Percentiles rank a stretch among this genome's conserved stretches.
Evolutionary conservation across 306 rosid genomes (phyloP).

Genomic region (Dryas alaskensis): DNA sequence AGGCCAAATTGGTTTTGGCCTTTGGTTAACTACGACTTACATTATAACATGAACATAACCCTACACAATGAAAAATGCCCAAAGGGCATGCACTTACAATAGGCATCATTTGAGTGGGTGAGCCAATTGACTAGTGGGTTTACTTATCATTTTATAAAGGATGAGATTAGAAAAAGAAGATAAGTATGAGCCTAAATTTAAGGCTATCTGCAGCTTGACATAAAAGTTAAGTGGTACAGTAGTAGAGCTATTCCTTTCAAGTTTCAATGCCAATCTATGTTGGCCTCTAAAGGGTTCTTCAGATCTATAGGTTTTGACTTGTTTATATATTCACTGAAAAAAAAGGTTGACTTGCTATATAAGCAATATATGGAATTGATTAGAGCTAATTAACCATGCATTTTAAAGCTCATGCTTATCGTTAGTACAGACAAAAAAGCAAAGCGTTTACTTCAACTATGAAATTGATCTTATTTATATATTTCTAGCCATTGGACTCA

Average conservation of each 20-base stretch:
- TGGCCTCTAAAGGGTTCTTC: not conserved
- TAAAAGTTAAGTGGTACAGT: not conserved
- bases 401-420: not conserved
- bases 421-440: not conserved
- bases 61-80: not conserved
- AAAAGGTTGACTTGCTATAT: not conserved
- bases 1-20: conserved; percentile 11
- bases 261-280: not conserved
- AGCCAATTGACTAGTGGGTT: not conserved
- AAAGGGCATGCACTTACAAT: not conserved
- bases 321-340: not conserved
- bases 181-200: not conserved
- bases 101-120: not conserved
- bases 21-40: conserved; percentile 3
- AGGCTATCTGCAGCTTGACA: not conserved
- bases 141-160: not conserved
- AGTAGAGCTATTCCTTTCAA: conserved; percentile 1
- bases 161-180: not conserved
- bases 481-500: not conserved
- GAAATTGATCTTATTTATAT: not conserved
- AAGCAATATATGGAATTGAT: not conserved
- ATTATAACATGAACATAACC: not conserved
- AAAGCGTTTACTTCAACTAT: not conserved
- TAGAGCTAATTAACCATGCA: not conserved
- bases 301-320: not conserved